These are phyloP conservation scores for Penicillium canescens DNA, from an alignment of 495 filamentous ascomycete species.

Conservation along the genomic window DNA sequence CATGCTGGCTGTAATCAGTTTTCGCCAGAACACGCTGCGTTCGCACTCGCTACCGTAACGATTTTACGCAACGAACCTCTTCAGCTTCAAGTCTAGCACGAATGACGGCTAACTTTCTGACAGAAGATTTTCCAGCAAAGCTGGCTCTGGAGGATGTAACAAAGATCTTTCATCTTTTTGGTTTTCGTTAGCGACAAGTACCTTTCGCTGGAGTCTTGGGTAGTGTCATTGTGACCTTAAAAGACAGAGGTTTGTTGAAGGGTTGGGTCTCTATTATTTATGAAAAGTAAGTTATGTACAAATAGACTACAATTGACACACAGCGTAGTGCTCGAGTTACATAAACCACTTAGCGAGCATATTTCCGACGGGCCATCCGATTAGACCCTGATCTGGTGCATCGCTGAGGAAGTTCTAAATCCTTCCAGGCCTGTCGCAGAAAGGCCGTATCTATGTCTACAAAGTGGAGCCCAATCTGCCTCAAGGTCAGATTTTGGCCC, in stretches of 20 bases:
- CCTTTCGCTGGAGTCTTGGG: not conserved
- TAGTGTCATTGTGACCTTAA: not conserved
- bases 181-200: not conserved
- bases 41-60: not conserved
- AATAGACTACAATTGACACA: too few relatives aligned
- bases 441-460: constrained; percentile 7
- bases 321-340: too few relatives aligned
- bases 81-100: not conserved
- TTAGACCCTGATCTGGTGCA: constrained; percentile 12
- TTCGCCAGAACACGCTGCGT: not conserved
- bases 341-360: too few relatives aligned
- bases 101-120: not conserved
- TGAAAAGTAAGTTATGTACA: too few relatives aligned
- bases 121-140: not conserved
- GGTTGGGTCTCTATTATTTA: too few relatives aligned
- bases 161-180: not conserved
- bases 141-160: not conserved
- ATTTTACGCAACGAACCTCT: not conserved
- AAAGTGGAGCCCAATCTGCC: constrained; percentile 7
- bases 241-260: not conserved
- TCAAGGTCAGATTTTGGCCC: constrained; percentile 1
- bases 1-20: not conserved
- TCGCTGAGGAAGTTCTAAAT: constrained; percentile 11
- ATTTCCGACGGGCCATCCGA: not conserved
- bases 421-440: constrained; percentile 11